Percentiles rank a stretch among this genome's conserved stretches.
These are phyloP conservation scores for Aspergillus glaucus DNA, from an alignment of 2,329 filamentous ascomycete genomes.

Conservation along the genomic window DNA sequence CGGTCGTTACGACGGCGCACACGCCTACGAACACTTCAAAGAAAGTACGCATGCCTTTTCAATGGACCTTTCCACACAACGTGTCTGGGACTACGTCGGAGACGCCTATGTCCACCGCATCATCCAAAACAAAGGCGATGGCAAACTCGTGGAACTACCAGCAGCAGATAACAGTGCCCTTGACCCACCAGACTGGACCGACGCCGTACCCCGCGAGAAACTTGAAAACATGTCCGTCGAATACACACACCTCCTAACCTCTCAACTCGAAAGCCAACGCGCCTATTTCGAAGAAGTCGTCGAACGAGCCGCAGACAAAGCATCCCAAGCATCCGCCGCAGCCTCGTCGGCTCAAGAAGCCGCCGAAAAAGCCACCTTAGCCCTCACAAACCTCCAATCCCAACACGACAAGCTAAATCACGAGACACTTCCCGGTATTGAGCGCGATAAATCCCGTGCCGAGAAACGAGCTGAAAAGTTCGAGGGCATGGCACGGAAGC, in stretches of 20 bases:
- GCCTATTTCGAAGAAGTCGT: conserved; percentile 92
- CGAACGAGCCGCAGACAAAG: conserved; percentile 83
- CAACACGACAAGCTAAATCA: conserved; percentile 49
- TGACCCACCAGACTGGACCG: conserved; percentile 38
- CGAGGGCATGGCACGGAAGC: conserved; percentile 65
- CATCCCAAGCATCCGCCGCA: conserved; percentile 61
- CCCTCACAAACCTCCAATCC: conserved; percentile 51
- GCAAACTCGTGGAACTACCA: conserved; percentile 86
- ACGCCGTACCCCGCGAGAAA: conserved; percentile 51
- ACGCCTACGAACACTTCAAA: conserved; percentile 91
- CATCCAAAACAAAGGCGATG: conserved; percentile 87
- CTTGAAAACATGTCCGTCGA: conserved; percentile 78
- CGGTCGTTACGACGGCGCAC: conserved; percentile 86
- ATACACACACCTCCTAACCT: conserved; percentile 88
- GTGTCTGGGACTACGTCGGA: conserved; percentile 96
- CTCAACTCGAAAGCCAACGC: conserved; percentile 86
- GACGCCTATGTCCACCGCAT: conserved; percentile 95
- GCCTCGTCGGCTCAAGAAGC: conserved; percentile 49
- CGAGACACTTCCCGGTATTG: conserved; percentile 60
- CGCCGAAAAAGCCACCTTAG: conserved; percentile 56
- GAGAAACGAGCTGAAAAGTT: conserved; percentile 64
- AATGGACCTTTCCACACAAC: conserved; percentile 85
- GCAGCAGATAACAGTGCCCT: conserved; percentile 44
- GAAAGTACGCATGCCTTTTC: conserved; percentile 83
- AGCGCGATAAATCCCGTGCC: conserved; percentile 65